Percentiles rank a stretch among this genome's conserved stretches.
Conservation (phyloP, 2,329 filamentous ascomycete genomes). For the Lecanicillium sp. region DNA sequence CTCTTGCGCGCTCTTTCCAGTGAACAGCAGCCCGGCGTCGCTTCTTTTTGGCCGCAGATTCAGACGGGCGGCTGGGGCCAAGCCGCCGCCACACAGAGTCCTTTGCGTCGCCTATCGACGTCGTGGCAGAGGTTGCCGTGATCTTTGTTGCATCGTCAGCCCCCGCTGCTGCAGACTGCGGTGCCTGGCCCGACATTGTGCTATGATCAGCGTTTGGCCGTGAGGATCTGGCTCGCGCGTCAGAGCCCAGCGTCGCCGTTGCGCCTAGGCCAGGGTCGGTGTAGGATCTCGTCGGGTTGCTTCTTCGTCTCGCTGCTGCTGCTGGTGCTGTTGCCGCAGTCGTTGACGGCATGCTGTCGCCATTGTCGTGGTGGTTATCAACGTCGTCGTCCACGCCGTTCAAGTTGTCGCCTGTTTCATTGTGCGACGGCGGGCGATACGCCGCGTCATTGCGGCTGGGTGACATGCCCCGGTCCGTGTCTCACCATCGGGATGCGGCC, state of each 20-base stretch:
- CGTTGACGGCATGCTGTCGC: background rate
- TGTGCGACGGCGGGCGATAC: conserved; percentile 11
- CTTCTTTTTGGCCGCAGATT: background rate
- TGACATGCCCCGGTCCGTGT: conserved; percentile 18
- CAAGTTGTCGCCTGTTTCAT: background rate
- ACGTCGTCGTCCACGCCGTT: conserved; percentile 7
- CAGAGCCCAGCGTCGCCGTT: background rate
- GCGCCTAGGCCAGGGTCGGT: conserved; percentile 1
- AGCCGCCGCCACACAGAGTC: conserved; percentile 7
- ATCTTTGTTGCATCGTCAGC: background rate
- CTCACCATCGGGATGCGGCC: conserved; percentile 17
- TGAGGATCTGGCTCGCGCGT: no score
- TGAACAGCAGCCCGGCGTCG: background rate
- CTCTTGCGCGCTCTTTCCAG: conserved; percentile 19
- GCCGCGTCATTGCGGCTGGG: conserved; percentile 16
- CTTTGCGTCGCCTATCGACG: conserved; percentile 5
- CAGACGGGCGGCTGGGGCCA: background rate
- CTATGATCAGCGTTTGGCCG: no score
- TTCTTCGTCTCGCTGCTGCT: no score
- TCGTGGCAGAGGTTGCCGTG: background rate
- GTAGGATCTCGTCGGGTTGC: background rate
- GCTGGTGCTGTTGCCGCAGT: no score
- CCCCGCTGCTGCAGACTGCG: no score
- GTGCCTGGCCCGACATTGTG: no score
- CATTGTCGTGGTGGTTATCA: background rate